Conservation (phyloP, 176 grass and related monocot species). For the Cenchrus fungigraminus region DNA sequence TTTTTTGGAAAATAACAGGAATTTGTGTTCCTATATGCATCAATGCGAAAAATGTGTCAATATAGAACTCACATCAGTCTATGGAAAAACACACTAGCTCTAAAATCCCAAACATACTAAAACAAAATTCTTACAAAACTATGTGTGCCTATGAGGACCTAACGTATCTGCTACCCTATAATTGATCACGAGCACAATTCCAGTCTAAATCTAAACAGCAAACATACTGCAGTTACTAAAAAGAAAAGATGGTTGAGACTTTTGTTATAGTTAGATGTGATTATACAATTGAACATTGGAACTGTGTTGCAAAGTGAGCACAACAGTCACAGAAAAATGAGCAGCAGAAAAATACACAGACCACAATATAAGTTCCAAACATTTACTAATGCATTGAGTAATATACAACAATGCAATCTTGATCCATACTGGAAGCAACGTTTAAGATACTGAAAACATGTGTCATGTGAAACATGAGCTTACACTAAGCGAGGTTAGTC, state of each 20-base stretch:
- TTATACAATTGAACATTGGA: constrained; percentile 36
- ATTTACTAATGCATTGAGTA: constrained; percentile 36
- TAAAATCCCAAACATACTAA: constrained; percentile 16
- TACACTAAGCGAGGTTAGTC: constrained; percentile 70
- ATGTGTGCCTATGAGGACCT: background rate
- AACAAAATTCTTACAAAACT: constrained; percentile 1
- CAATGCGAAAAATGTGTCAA: constrained; percentile 6
- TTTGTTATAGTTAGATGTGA: constrained; percentile 30
- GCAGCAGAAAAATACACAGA: constrained; percentile 1
- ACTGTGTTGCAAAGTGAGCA: constrained; percentile 34
- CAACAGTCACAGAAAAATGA: constrained; percentile 24
- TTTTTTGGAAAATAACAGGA: background rate
- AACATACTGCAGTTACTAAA: constrained; percentile 4
- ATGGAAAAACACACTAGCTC: constrained; percentile 1
- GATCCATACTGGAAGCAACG: constrained; percentile 39
- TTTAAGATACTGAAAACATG: constrained; percentile 40
- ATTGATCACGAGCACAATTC: constrained; percentile 18
- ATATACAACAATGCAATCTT: constrained; percentile 46
- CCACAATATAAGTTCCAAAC: background rate
- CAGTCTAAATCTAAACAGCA: constrained; percentile 13
- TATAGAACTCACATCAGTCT: constrained; percentile 12
- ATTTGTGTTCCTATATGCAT: background rate
- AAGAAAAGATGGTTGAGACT: constrained; percentile 6
- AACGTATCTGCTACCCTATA: background rate
- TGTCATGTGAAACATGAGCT: constrained; percentile 61